Conservation (phyloP, 106 monocot genomes). For the Agapanthus africanus region DNA sequence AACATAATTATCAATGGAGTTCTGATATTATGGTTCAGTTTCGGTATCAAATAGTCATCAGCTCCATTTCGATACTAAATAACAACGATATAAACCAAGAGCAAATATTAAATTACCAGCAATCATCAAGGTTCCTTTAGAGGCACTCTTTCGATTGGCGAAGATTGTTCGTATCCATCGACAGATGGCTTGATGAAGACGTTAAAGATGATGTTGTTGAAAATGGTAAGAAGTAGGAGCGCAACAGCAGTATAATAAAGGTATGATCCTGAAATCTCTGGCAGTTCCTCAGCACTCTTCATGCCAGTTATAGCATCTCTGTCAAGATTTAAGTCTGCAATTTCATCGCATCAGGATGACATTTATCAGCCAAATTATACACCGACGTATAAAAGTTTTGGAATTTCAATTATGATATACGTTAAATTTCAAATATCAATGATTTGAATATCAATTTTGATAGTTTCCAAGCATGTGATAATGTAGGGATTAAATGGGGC, state of each 20-base stretch:
- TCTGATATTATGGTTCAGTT: not conserved
- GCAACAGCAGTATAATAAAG: constrained; percentile 40
- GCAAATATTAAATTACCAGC: not conserved
- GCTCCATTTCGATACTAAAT: not conserved
- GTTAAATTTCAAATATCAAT: not conserved
- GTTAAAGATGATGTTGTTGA: constrained; percentile 65
- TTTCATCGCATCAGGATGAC: constrained; percentile 8
- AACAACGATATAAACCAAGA: not conserved
- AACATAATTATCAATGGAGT: not conserved
- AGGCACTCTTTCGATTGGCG: constrained; percentile 26
- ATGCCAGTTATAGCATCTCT: constrained; percentile 25
- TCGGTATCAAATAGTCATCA: not conserved
- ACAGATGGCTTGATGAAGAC: constrained; percentile 50
- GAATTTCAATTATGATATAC: not conserved
- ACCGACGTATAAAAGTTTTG: not conserved
- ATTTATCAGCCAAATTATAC: not conserved
- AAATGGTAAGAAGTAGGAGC: constrained; percentile 49
- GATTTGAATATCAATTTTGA: not conserved
- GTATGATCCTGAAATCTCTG: constrained; percentile 54
- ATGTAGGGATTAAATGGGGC: too few species aligned
- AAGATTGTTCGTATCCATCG: constrained; percentile 33
- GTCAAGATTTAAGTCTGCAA: constrained; percentile 32
- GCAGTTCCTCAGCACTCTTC: constrained; percentile 30
- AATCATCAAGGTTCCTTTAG: constrained; percentile 26
- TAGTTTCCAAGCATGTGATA: too few species aligned